Conservation (phyloP, 2,329 filamentous ascomycete genomes). For the Sphaerulina vaccinii region DNA sequence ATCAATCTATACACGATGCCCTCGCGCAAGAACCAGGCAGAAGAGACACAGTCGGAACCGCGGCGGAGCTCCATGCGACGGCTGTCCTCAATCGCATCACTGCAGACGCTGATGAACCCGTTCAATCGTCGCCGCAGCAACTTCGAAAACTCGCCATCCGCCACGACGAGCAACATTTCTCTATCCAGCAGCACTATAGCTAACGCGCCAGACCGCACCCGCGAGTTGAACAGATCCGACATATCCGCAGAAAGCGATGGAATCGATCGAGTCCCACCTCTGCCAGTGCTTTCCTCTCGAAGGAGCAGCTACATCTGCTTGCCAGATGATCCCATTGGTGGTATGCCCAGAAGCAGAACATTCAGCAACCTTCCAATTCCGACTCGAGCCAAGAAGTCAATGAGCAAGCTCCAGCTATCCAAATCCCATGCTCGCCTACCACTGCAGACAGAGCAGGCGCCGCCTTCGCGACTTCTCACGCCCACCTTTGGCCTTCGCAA, state of each 20-base stretch:
- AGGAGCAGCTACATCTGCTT: constrained; percentile 37
- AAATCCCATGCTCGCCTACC: constrained; percentile 33
- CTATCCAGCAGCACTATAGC: constrained; percentile 28
- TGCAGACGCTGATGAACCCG: constrained; percentile 35
- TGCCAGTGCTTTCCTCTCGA: constrained; percentile 16
- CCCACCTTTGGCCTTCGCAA: constrained; percentile 29
- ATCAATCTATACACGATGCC: constrained; percentile 22
- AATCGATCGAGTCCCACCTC: constrained; percentile 16
- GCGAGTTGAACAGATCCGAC: constrained; percentile 11
- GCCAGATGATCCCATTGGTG: constrained; percentile 35
- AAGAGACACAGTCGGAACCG: constrained; percentile 23
- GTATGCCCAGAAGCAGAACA: constrained; percentile 38
- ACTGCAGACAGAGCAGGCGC: constrained; percentile 21
- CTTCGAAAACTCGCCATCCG: constrained; percentile 19
- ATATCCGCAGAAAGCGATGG: constrained; percentile 12
- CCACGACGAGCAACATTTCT: constrained; percentile 30
- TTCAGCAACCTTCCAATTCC: constrained; percentile 40
- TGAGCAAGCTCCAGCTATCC: constrained; percentile 24
- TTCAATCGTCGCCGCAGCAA: constrained; percentile 37
- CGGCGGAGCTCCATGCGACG: constrained; percentile 31
- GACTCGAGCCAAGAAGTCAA: constrained; percentile 25
- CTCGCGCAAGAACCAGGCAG: constrained; percentile 26
- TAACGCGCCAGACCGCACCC: constrained; percentile 19
- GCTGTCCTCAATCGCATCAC: constrained; percentile 37
- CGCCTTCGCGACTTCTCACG: constrained; percentile 28